Evolutionary conservation across 2,329 filamentous ascomycete genomes (phyloP).

Genomic region (Aspergillus sp.): DNA sequence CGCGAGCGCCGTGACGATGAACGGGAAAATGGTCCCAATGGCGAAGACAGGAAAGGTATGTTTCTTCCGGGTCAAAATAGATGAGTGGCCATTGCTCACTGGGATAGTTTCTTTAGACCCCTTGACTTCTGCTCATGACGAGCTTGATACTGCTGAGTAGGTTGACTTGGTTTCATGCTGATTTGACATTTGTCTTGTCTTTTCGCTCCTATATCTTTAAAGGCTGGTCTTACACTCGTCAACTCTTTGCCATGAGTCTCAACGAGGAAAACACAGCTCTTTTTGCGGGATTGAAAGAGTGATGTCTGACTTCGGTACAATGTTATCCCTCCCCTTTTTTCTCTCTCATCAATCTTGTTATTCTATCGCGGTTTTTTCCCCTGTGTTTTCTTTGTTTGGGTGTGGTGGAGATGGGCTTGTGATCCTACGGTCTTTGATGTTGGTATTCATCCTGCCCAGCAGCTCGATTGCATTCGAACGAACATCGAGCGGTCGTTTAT

Average conservation of each 20-base stretch:
- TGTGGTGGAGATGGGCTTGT: conserved; percentile 4
- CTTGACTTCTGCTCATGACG: conserved; percentile 77
- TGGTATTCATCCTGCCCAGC: conserved; percentile 23
- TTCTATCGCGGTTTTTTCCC: conserved; percentile 1
- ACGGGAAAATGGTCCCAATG: conserved; percentile 70
- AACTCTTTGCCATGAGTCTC: neutral
- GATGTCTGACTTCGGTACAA: conserved; percentile 2
- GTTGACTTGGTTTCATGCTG: conserved; percentile 17
- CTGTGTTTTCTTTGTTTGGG: neutral
- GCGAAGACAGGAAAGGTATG: conserved; percentile 82
- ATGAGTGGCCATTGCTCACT: conserved; percentile 8
- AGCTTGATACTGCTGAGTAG: conserved; percentile 88
- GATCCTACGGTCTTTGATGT: conserved; percentile 5
- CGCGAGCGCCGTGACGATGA: conserved; percentile 62
- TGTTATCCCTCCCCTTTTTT: conserved; percentile 1
- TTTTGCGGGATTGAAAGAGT: neutral
- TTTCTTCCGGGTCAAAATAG: neutral
- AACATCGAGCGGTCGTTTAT: conserved; percentile 18
- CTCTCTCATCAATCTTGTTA: neutral
- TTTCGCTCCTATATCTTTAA: neutral
- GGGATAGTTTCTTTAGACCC: conserved; percentile 56
- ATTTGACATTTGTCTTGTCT: conserved; percentile 26
- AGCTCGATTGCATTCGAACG: conserved; percentile 20
- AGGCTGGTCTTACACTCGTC: neutral
- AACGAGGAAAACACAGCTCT: neutral